Evolutionary conservation across 805 yeast genomes (phyloP).

Genomic region (Starmera caribaea): DNA sequence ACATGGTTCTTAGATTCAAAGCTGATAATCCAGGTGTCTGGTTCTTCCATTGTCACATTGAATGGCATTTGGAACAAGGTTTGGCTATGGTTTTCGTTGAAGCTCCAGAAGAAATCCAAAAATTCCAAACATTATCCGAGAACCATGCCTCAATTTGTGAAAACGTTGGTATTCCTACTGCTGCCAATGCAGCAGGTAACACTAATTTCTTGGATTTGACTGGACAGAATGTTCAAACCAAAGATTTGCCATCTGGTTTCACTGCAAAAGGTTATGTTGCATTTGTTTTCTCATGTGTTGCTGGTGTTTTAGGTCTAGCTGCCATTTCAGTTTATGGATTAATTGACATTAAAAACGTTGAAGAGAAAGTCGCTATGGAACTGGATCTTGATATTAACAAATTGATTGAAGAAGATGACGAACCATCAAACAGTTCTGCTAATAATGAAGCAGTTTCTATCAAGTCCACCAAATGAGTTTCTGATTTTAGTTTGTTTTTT

Average conservation of each 20-base stretch:
- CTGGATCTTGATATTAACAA: background rate
- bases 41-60: slow-evolving; percentile 98
- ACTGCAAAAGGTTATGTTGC: slow-evolving; percentile 95
- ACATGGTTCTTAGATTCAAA: slow-evolving; percentile 75
- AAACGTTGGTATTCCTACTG: slow-evolving; percentile 37
- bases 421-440: no score
- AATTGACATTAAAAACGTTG: slow-evolving; percentile 67
- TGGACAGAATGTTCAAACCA: slow-evolving; percentile 66
- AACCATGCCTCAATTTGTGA: slow-evolving; percentile 54
- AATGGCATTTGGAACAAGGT: slow-evolving; percentile 97
- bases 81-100: slow-evolving; percentile 73
- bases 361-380: slow-evolving; percentile 39
- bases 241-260: slow-evolving; percentile 74
- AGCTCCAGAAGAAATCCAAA: slow-evolving; percentile 66
- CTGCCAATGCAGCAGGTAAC: slow-evolving; percentile 91
- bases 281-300: slow-evolving; percentile 76
- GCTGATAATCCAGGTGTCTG: slow-evolving; percentile 97
- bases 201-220: slow-evolving; percentile 53
- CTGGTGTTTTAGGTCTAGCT: slow-evolving; percentile 76
- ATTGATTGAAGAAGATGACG: slow-evolving; percentile 1
- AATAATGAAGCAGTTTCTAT: background rate
- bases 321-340: slow-evolving; percentile 78
- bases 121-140: slow-evolving; percentile 49
- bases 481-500: background rate
- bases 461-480: background rate